Evolutionary conservation across 148 eudicot genomes (phyloP).

Genomic region (Chenopodium album): DNA sequence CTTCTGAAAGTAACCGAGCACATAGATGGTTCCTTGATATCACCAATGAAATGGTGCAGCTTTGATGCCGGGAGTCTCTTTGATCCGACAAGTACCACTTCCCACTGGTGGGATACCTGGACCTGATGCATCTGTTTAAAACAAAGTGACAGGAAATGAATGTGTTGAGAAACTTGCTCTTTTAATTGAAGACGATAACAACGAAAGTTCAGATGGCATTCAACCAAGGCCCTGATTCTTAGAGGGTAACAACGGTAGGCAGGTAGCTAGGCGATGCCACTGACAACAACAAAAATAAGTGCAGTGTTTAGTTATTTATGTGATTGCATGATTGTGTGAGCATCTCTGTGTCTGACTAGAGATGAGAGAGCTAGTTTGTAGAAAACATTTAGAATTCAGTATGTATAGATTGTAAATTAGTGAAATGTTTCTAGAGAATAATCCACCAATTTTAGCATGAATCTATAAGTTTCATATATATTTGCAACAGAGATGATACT

Average conservation of each 20-base stretch:
- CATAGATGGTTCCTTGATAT: slow-evolving; percentile 29
- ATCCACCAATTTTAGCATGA: slow-evolving; percentile 5
- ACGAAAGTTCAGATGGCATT: slow-evolving; percentile 1
- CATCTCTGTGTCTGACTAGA: slow-evolving; percentile 20
- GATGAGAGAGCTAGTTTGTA: slow-evolving; percentile 17
- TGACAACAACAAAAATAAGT: slow-evolving; percentile 6
- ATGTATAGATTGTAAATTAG: slow-evolving; percentile 29
- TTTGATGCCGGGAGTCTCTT: slow-evolving; percentile 38
- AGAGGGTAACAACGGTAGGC: neutral
- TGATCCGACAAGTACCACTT: slow-evolving; percentile 38
- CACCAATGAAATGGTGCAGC: slow-evolving; percentile 47
- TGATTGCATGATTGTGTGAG: slow-evolving; percentile 24
- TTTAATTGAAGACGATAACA: neutral
- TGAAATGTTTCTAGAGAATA: slow-evolving; percentile 10
- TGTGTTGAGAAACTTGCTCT: neutral
- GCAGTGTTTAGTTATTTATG: slow-evolving; percentile 14
- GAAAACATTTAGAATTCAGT: slow-evolving; percentile 14
- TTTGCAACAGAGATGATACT: neutral
- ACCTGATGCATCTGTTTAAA: slow-evolving; percentile 17
- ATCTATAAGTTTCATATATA: neutral
- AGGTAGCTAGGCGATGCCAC: slow-evolving; percentile 23
- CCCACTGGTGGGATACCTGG: slow-evolving; percentile 69
- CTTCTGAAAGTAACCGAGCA: slow-evolving; percentile 27
- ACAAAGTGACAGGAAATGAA: neutral
- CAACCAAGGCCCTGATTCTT: neutral